Conservation (phyloP, 257 asterid species). For the Przewalskia tangutica region DNA sequence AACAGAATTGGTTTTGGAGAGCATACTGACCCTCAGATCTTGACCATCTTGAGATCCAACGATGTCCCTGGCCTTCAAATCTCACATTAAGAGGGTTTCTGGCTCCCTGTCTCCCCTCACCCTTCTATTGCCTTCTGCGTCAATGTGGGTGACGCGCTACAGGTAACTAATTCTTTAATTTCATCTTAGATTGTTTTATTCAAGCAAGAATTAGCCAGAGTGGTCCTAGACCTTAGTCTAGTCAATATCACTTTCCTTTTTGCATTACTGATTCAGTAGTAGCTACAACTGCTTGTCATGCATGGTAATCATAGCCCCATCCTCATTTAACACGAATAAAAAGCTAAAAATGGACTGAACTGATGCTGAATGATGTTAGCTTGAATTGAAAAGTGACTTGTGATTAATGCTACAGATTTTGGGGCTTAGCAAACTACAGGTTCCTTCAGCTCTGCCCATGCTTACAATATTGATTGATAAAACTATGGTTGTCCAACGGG, state of each 20-base stretch:
- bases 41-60: slow-evolving; percentile 60
- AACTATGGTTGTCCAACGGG: too few relatives aligned
- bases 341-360: slow-evolving; percentile 3
- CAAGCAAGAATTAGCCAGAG: too few relatives aligned
- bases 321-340: background rate
- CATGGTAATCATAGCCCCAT: slow-evolving; percentile 9
- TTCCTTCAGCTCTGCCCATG: background rate
- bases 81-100: slow-evolving; percentile 40
- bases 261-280: too few relatives aligned
- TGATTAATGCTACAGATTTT: background rate
- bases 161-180: slow-evolving; percentile 32
- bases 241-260: background rate
- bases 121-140: slow-evolving; percentile 38
- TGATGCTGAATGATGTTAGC: background rate
- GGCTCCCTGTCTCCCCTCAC: slow-evolving; percentile 50
- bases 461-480: background rate
- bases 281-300: background rate
- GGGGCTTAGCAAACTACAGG: background rate
- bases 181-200: too few relatives aligned
- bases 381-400: background rate
- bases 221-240: background rate
- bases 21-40: slow-evolving; percentile 90
- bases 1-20: slow-evolving; percentile 59
- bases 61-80: slow-evolving; percentile 51
- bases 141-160: slow-evolving; percentile 69